Percentiles rank a stretch among this genome's conserved stretches.
These are phyloP conservation scores for Zymoseptoria passerinii DNA, from an alignment of 2,329 filamentous ascomycete species.

Conservation along the genomic window DNA sequence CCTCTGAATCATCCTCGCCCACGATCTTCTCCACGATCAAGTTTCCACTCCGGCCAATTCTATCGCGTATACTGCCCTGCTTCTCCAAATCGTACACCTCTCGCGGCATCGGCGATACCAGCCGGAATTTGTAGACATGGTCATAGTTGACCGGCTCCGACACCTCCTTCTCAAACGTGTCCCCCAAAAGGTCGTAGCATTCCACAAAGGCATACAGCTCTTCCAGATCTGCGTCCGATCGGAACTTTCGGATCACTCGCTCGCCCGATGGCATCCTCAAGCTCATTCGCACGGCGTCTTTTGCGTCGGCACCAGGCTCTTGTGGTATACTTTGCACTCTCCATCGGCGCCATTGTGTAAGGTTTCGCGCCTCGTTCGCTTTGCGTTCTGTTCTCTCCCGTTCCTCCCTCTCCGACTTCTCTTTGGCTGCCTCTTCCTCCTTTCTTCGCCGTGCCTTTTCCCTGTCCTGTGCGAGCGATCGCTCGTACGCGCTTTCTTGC, in stretches of 20 bases:
- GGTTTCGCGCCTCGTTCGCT: constrained; percentile 47
- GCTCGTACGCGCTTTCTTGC: constrained; percentile 90
- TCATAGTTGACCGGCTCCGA: constrained; percentile 59
- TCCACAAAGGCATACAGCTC: constrained; percentile 96
- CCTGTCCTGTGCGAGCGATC: constrained; percentile 77
- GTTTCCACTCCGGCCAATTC: constrained; percentile 76
- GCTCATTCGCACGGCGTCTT: constrained; percentile 64
- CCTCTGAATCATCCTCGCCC: constrained; percentile 48
- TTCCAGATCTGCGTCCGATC: constrained; percentile 61
- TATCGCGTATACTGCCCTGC: constrained; percentile 58
- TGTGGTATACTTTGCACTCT: constrained; percentile 56
- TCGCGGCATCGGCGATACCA: constrained; percentile 79
- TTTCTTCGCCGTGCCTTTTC: constrained; percentile 69
- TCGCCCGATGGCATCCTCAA: constrained; percentile 57
- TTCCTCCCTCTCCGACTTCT: constrained; percentile 57
- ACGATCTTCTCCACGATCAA: constrained; percentile 71
- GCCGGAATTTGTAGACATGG: constrained; percentile 75
- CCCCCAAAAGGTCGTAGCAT: constrained; percentile 62
- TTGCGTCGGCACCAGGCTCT: constrained; percentile 58
- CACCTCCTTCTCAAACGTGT: constrained; percentile 30
- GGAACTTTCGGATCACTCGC: constrained; percentile 69
- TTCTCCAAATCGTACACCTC: constrained; percentile 65
- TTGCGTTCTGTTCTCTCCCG: constrained; percentile 56
- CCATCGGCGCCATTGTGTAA: constrained; percentile 72
- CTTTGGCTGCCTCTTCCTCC: constrained; percentile 61